Percentiles rank a stretch among this genome's conserved stretches.
Conservation (phyloP, 2,329 filamentous ascomycete species). For the Colletotrichum chrysophilum region DNA sequence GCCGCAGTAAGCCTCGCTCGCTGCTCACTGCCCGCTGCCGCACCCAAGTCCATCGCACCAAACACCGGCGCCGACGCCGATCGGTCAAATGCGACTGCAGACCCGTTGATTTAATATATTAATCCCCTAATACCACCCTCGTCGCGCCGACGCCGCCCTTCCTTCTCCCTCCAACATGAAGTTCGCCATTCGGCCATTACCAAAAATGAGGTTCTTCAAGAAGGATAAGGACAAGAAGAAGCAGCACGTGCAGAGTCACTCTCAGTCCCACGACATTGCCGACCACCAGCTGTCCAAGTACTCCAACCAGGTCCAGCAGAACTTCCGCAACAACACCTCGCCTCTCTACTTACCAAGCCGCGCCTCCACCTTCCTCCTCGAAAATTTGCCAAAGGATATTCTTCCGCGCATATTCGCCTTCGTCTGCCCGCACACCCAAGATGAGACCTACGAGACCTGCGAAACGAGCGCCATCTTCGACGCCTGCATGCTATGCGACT, state of each 20-base stretch:
- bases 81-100: constrained; percentile 8
- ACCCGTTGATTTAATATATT: constrained; percentile 19
- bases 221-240: constrained; percentile 25
- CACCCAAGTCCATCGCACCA: constrained; percentile 2
- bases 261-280: constrained; percentile 4
- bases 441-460: constrained; percentile 80
- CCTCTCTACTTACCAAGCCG: constrained; percentile 40
- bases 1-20: constrained; percentile 4
- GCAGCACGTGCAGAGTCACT: constrained; percentile 8
- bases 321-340: constrained; percentile 12
- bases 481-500: constrained; percentile 91
- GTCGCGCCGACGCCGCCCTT: not conserved
- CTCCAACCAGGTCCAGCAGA: constrained; percentile 17
- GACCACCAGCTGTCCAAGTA: constrained; percentile 17
- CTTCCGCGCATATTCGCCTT: constrained; percentile 79
- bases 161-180: constrained; percentile 8
- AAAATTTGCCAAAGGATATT: constrained; percentile 68
- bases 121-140: constrained; percentile 11
- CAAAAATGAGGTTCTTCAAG: constrained; percentile 20
- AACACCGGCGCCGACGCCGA: constrained; percentile 10
- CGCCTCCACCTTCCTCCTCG: constrained; percentile 48
- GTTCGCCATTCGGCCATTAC: constrained; percentile 20
- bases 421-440: constrained; percentile 82
- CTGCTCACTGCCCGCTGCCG: not conserved
- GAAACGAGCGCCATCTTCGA: constrained; percentile 81